Base-by-base conservation (phyloP, 2,329 filamentous ascomycete genomes). In the Exserohilum turcica region DNA sequence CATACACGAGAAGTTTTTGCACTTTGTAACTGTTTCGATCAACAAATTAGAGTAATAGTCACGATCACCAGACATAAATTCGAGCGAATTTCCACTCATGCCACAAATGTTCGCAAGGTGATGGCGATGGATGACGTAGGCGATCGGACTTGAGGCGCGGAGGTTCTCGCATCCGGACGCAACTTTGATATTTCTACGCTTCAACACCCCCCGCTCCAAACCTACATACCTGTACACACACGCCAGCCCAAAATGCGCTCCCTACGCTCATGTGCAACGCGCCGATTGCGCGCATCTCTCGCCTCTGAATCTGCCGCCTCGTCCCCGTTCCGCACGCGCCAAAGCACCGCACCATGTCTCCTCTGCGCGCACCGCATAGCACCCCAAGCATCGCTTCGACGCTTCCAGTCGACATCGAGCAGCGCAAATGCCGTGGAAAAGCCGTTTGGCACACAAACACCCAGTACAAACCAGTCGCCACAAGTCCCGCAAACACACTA, bases 401-500 rank as follows among this genome's bases (percentile, higher is more conserved):
- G 67, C 38, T 53, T 60, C 15, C 67, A 71, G 44, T 70, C 67
- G 1, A 67, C 68, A 6, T 32, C 59, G 3, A 44, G 54, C 7
- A 37, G 54, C 5, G 36, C 56, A 0, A 54, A 56, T 8, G 43
- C 29, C 1, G 48, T 54, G 21, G 64, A 67, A 49, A 54, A 58
- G 28, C 61, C 63, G 1, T 62, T 62, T 36, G 54, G 52, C 9
- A 49, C 51, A 3, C 47, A 49, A 18, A 39, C 51, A 15, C 63
- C 28, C 62, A 21, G 45, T 18, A 19, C 50, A 16, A 3, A 43
- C 1, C 40, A 53, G 16, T 19, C 57, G 13, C 24, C 47, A 2
- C 38, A 55, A 24, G 43, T 40, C 1, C 56, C 10, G 5, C 64
- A 77, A 60, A 91, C 87, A 48, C 85, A 93, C 81, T 97, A 97